Evolutionary conservation across 2,329 filamentous ascomycete species (phyloP).

Genomic region (Aureobasidium sp.): DNA sequence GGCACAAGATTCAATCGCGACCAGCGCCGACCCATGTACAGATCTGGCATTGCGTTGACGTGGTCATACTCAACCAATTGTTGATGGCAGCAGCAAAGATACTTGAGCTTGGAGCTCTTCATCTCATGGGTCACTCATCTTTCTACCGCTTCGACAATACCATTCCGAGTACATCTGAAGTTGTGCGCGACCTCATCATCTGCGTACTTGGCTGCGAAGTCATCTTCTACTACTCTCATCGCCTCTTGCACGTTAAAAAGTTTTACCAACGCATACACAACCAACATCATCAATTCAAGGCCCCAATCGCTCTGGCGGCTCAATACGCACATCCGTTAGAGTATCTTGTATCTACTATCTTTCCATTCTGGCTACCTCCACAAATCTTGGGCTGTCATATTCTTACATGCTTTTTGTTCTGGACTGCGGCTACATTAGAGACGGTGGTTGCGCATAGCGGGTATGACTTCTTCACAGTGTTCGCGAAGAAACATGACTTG

Average conservation of each 20-base stretch:
- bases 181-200: neutral
- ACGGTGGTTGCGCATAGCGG: constrained; percentile 14
- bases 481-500: constrained; percentile 8
- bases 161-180: neutral
- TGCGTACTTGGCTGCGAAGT: constrained; percentile 4
- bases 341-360: constrained; percentile 10
- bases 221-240: constrained; percentile 16
- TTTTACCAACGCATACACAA: constrained; percentile 13
- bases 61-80: constrained; percentile 4
- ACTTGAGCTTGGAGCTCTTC: neutral
- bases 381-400: constrained; percentile 3
- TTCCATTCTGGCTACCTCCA: constrained; percentile 9
- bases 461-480: constrained; percentile 7
- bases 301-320: constrained; percentile 11
- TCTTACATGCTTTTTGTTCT: neutral
- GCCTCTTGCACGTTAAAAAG: neutral
- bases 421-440: neutral
- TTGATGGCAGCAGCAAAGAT: neutral
- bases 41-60: neutral
- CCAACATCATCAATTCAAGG: constrained; percentile 15
- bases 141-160: neutral
- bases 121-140: neutral
- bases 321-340: constrained; percentile 16
- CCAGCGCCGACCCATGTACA: neutral
- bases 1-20: constrained; percentile 13